Conservation (phyloP, 805 yeast genomes). For the Yarrowia sp. region DNA sequence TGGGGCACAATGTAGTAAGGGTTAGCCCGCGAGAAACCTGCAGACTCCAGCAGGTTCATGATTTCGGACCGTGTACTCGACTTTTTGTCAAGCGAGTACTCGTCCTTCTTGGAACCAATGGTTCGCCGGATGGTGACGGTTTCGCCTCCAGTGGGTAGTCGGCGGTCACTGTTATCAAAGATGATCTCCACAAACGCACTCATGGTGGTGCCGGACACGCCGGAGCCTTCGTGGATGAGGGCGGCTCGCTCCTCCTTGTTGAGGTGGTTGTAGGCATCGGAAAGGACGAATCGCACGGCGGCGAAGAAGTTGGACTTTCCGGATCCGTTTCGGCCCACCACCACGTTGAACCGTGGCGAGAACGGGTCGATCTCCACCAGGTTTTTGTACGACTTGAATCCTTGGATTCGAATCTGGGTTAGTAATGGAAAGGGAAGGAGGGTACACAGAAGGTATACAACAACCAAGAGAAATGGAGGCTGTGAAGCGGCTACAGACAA, state of each 20-base stretch:
- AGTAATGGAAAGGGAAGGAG: not conserved
- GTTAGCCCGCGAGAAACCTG: slow-evolving; percentile 85
- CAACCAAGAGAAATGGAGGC: no score
- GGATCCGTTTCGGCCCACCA: slow-evolving; percentile 89
- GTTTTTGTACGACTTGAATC: slow-evolving; percentile 88
- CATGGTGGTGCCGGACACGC: slow-evolving; percentile 57
- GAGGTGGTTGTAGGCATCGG: slow-evolving; percentile 85
- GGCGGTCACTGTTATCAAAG: slow-evolving; percentile 73
- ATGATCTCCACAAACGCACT: slow-evolving; percentile 89
- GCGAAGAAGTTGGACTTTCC: slow-evolving; percentile 96
- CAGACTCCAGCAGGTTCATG: slow-evolving; percentile 77
- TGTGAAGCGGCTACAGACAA: no score
- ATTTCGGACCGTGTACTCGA: slow-evolving; percentile 77
- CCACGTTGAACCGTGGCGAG: slow-evolving; percentile 79
- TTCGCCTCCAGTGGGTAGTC: slow-evolving; percentile 65
- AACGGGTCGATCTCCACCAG: slow-evolving; percentile 72
- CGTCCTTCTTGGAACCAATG: slow-evolving; percentile 90
- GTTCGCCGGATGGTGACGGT: slow-evolving; percentile 81
- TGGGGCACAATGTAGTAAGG: slow-evolving; percentile 98
- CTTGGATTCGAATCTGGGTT: slow-evolving; percentile 65
- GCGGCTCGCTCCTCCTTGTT: slow-evolving; percentile 81
- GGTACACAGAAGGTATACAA: not conserved
- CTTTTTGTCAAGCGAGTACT: slow-evolving; percentile 76
- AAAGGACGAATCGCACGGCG: slow-evolving; percentile 86
- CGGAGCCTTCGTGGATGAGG: slow-evolving; percentile 81